Conservation (phyloP, 148 eudicot genomes). For the Amaranthus palmeri region DNA sequence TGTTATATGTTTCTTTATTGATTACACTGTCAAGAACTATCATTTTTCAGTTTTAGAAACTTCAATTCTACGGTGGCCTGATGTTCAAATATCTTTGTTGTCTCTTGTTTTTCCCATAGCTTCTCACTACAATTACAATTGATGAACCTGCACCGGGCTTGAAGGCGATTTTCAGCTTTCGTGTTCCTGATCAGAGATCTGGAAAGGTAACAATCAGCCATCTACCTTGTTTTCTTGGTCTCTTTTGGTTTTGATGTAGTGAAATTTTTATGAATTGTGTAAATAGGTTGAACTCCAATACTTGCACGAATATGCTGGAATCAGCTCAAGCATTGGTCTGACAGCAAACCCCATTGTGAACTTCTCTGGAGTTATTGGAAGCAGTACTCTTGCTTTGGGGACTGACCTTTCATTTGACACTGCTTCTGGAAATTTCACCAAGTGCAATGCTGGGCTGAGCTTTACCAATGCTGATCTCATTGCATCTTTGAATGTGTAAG, state of each 20-base stretch:
- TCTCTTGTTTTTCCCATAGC: constrained; percentile 26
- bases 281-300: constrained; percentile 86
- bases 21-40: too few species aligned
- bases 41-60: not conserved
- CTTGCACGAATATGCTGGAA: constrained; percentile 89
- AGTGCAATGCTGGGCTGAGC: constrained; percentile 78
- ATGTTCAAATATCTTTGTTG: not conserved
- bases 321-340: constrained; percentile 80
- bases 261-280: not conserved
- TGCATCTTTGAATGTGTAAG: constrained; percentile 81
- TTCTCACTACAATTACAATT: constrained; percentile 67
- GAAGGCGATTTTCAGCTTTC: constrained; percentile 79
- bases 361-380: constrained; percentile 91
- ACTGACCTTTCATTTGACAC: constrained; percentile 90
- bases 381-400: constrained; percentile 49
- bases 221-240: not conserved
- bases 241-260: not conserved
- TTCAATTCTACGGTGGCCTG: not conserved
- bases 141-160: constrained; percentile 95
- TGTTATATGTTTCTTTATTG: constrained; percentile 1
- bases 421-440: constrained; percentile 66
- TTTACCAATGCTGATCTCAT: constrained; percentile 65
- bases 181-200: constrained; percentile 84
- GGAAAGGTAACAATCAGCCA: constrained; percentile 55
- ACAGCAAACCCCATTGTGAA: constrained; percentile 82